Base-by-base conservation (phyloP, 306 rosid genomes). In the Fragaria nilgerrensis region DNA sequence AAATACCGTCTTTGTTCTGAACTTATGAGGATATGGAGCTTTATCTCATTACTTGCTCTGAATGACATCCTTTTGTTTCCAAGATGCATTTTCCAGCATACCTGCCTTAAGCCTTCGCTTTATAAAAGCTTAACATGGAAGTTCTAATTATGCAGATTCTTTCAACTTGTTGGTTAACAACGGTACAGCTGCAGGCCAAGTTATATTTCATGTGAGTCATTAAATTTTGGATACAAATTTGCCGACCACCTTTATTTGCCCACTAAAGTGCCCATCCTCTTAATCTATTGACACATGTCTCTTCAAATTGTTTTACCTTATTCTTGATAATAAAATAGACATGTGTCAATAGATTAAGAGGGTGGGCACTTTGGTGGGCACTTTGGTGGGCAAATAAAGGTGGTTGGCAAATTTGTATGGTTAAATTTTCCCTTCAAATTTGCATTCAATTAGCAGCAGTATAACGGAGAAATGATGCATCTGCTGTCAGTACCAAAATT, bases 101-200 rank as follows among this genome's bases (percentile, higher is more conserved):
- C 25, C 22, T 34, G 27, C 19, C 58, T 50, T 63, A 43, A 45
- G 23, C 2, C n/a, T 41, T 25, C 2, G 5, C 50, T 7, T 9
- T n/a, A 14, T 22, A 41, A 32, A 70, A 8, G 58, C 32, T 48
- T 37, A 45, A 45, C 56, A 22, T 20, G 62, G 16, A 81, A 81
- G 39, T 63, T 84, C 85, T 69, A 4, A 48, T 82, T 70, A 59
- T 82, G 86, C 91, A 95, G 97, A 89, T 92, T 88, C 99, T 59
- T 95, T 95, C 91, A 95, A 92, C 87, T 77, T 95, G 85, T 79
- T 95, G 81, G 89, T 92, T 74, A 95, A 95, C 90, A 92, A 88
- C 43, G 99, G 99, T 25, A 86, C 34, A 72, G 93, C 93, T 73
- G 97, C 97, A 53, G 99, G 99, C 56, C 99, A 95, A 90, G 97